phyloP scores from a whole-genome alignment of 2,329 filamentous ascomycete species.

The Aspergillus viridinutans region DNA sequence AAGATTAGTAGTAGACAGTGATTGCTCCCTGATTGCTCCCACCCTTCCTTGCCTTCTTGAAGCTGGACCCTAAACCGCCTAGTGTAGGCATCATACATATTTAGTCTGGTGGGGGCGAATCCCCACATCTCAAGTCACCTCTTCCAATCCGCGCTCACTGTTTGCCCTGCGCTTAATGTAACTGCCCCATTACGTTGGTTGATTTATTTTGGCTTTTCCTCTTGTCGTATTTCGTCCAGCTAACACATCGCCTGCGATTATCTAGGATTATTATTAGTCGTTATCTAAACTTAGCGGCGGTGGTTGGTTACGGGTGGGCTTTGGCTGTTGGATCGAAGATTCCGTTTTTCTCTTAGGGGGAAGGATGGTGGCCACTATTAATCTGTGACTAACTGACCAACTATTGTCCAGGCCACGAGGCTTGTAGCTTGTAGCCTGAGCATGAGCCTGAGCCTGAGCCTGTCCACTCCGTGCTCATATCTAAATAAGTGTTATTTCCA shows the following conservation, averaged over 20 bases:
- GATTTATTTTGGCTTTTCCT: neutral
- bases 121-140: neutral
- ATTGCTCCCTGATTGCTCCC: neutral
- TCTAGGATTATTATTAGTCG: neutral
- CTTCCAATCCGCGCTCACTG: neutral
- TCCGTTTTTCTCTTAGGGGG: neutral
- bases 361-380: neutral
- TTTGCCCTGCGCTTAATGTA: neutral
- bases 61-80: constrained; percentile 12
- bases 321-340: neutral
- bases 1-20: neutral
- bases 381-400: neutral
- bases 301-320: neutral
- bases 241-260: neutral
- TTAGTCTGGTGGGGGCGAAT: constrained; percentile 6
- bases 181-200: neutral
- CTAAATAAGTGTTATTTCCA: neutral
- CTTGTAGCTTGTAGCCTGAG: neutral
- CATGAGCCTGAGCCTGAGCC: no score
- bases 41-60: constrained; percentile 14
- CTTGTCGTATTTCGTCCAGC: neutral
- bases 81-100: constrained; percentile 21
- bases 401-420: neutral
- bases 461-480: no score
- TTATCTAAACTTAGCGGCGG: neutral